phyloP scores from a whole-genome alignment of 2,329 filamentous ascomycete genomes.

The Fonsecaea pedrosoi region DNA sequence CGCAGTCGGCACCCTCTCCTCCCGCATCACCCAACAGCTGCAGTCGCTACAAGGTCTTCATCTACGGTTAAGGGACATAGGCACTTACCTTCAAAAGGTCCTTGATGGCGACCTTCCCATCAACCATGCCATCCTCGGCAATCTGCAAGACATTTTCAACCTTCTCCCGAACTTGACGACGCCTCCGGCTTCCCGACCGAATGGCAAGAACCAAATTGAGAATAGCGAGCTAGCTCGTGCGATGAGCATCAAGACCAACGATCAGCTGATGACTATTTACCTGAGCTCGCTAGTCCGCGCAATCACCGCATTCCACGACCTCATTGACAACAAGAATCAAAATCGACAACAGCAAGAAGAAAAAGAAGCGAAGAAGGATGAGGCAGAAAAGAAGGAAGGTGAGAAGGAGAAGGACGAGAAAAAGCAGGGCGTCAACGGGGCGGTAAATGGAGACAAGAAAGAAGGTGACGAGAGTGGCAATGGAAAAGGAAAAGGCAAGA shows the following conservation, averaged over 20 bases:
- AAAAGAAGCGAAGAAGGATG: conserved; percentile 81
- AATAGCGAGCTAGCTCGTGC: conserved; percentile 90
- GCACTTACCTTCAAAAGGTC: conserved; percentile 93
- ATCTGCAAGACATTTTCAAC: conserved; percentile 99
- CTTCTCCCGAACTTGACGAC: conserved; percentile 94
- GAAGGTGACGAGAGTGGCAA: conserved; percentile 64
- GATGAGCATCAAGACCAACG: conserved; percentile 99
- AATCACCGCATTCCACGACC: conserved; percentile 97
- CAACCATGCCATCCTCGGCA: conserved; percentile 96
- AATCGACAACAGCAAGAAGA: conserved; percentile 97
- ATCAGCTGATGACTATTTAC: conserved; percentile 98
- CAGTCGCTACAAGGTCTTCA: conserved; percentile 97
- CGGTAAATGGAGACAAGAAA: conserved; percentile 60
- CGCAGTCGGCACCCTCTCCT: conserved; percentile 93
- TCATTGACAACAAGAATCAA: conserved; percentile 99
- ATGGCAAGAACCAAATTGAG: conserved; percentile 63
- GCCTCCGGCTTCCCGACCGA: conserved; percentile 66
- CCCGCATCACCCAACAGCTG: conserved; percentile 94
- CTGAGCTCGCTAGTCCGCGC: conserved; percentile 94
- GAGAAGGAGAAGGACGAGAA: conserved; percentile 64
- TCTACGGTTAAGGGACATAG: conserved; percentile 91
- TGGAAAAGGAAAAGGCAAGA: conserved; percentile 58
- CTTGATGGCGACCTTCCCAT: conserved; percentile 90
- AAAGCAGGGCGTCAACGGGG: conserved; percentile 60
- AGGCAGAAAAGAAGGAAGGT: conserved; percentile 67